Evolutionary conservation across 345 rosid species (phyloP).

Genomic region (Camelina sativa): DNA sequence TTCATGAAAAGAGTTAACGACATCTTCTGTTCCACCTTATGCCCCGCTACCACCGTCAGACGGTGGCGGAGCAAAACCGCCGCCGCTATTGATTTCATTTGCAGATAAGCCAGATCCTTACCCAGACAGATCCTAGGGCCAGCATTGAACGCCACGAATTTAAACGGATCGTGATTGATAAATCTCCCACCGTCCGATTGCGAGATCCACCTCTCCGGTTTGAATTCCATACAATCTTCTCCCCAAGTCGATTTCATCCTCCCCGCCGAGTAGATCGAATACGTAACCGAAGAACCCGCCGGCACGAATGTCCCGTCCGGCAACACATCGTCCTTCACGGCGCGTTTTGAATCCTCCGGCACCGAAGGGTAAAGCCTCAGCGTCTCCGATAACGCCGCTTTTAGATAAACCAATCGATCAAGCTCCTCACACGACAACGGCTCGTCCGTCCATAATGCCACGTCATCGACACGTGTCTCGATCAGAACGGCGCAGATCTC

Average conservation of each 20-base stretch:
- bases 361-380: constrained; percentile 90
- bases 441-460: constrained; percentile 64
- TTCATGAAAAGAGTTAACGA: constrained; percentile 92
- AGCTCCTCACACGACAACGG: constrained; percentile 76
- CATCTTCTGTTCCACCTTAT: constrained; percentile 96
- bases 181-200: constrained; percentile 62
- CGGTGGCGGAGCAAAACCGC: constrained; percentile 75
- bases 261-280: constrained; percentile 89
- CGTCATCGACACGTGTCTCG: constrained; percentile 73
- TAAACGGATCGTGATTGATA: constrained; percentile 67
- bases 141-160: constrained; percentile 90
- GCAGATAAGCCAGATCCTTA: constrained; percentile 82
- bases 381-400: constrained; percentile 90
- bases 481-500: constrained; percentile 68
- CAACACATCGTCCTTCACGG: constrained; percentile 68
- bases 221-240: constrained; percentile 79
- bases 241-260: constrained; percentile 93
- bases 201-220: constrained; percentile 91
- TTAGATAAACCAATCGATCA: constrained; percentile 73
- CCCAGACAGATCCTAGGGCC: constrained; percentile 93
- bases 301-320: constrained; percentile 94
- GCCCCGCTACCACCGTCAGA: constrained; percentile 68
- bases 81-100: constrained; percentile 90
- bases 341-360: constrained; percentile 90
- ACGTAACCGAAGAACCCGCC: constrained; percentile 89